A percentile compares a stretch with the other conserved stretches of the same genome.
phyloP scores from a whole-genome alignment of 768 basidiomycete species.

The Termitomyces sp. region DNA sequence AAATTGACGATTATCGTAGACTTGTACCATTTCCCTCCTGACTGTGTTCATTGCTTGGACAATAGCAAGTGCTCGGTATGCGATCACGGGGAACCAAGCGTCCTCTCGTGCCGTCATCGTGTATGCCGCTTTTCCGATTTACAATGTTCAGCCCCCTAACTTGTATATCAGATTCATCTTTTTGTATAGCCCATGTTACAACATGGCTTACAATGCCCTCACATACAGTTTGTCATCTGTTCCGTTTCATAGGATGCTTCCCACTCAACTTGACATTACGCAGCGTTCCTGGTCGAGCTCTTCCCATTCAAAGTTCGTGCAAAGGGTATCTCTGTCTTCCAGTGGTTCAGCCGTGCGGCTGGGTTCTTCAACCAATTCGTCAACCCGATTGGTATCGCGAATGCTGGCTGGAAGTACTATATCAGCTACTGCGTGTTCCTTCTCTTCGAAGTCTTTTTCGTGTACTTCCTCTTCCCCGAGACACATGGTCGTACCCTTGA shows the following conservation, averaged over 20 bases:
- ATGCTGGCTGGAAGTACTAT: constrained; percentile 56
- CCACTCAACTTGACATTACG: constrained; percentile 29
- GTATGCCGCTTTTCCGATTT: constrained; percentile 22
- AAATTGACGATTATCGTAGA: constrained; percentile 21
- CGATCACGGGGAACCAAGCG: constrained; percentile 33
- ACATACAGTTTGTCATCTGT: constrained; percentile 35
- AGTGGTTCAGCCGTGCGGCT: constrained; percentile 50
- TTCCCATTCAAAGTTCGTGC: constrained; percentile 63
- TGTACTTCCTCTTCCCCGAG: constrained; percentile 62
- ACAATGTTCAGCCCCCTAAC: background rate
- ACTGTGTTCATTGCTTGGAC: constrained; percentile 53
- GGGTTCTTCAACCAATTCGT: constrained; percentile 65
- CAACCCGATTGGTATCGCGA: constrained; percentile 57
- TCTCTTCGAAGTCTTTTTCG: constrained; percentile 46
- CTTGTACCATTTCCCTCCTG: constrained; percentile 43
- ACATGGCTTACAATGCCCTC: constrained; percentile 51
- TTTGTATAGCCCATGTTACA: constrained; percentile 52
- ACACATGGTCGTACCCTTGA: constrained; percentile 49
- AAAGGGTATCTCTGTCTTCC: constrained; percentile 57
- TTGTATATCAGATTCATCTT: constrained; percentile 42
- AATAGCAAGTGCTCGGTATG: constrained; percentile 44
- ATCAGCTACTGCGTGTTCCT: constrained; percentile 52
- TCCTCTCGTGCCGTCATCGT: constrained; percentile 47
- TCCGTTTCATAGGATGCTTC: constrained; percentile 16
- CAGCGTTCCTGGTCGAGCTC: constrained; percentile 62